Evolutionary conservation across 441 rosid species (phyloP).

Genomic region (Dalechampia spathulata): DNA sequence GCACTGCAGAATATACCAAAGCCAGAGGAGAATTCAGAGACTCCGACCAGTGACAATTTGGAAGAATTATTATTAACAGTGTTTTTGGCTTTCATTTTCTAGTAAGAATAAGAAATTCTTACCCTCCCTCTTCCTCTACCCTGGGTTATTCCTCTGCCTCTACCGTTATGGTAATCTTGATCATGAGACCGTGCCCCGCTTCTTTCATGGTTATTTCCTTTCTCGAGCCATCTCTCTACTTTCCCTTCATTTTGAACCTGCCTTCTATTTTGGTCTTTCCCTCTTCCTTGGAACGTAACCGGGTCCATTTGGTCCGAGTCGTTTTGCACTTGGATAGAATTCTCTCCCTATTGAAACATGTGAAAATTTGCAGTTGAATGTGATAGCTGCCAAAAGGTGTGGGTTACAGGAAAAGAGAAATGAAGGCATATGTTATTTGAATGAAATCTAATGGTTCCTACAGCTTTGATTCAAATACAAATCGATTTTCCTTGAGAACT

Average conservation of each 20-base stretch:
- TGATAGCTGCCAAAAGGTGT: too few relatives aligned
- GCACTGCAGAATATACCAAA: conserved; percentile 1
- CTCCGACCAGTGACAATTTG: too few relatives aligned
- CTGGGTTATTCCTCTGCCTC: background rate
- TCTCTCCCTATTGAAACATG: background rate
- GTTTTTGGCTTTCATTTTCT: background rate
- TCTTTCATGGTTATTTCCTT: background rate
- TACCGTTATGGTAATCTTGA: background rate
- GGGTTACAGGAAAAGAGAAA: too few relatives aligned
- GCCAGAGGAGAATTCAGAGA: too few relatives aligned
- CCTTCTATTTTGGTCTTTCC: background rate
- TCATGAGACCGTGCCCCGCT: background rate
- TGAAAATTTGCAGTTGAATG: too few relatives aligned
- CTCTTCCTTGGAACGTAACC: background rate
- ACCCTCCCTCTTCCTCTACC: conserved; percentile 1
- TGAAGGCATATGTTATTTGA: too few relatives aligned
- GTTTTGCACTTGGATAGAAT: background rate
- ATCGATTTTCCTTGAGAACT: too few relatives aligned
- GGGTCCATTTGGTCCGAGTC: background rate
- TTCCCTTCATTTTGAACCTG: background rate
- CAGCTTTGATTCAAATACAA: too few relatives aligned
- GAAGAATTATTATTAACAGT: too few relatives aligned
- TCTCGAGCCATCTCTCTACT: background rate
- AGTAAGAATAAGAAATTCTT: background rate
- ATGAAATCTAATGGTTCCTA: too few relatives aligned